Base-by-base conservation (phyloP, 305 asterid species). In the Fraxinus angustifolia region DNA sequence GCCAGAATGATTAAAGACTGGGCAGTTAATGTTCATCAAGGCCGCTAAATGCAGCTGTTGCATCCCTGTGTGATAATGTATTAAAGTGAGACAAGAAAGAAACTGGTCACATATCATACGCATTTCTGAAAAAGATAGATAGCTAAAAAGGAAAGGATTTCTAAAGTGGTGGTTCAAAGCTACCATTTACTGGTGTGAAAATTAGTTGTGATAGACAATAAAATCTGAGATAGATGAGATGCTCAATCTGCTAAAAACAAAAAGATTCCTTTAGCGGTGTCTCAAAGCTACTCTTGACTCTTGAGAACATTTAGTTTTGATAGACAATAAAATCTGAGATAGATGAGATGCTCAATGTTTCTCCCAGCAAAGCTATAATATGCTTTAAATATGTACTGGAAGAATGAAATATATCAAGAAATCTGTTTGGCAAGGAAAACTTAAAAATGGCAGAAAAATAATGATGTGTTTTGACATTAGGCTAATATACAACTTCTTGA, bases 11-110 rank as follows among this genome's bases (percentile, higher is more conserved):
- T 50, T 65, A 14, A 80, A 80, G 21, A 30, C 23, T 45, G 35
- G 35, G n/a, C 58, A 36, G 75, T 62, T 83, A 76, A 80, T 77
- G 71, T 72, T 83, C 80, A 80, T 77, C 56, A 53, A 71, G 77
- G 78, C 8, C 10, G 17, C 8, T 77, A 33, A 38, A 80, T 78
- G 80, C 81, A 56, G 74, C 79, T 77, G 74, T 80, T 75, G 58
- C 80, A 73, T 74, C 58, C 56, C 21, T 14, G 26, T 62, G 34
- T 56, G 50, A 81, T 21, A 23, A 60, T 75, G 56, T 53, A 53
- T n/a, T 53, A 16, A 53, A 45, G 58, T 60, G 34, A 73, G 35
- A 45, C 42, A 76, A 68, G 26, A 75, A 73, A 19, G 70, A 33
- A 73, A 82, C 16, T 82, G 17, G 82, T 31, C 26, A 26, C 36